phyloP scores from a whole-genome alignment of 2,329 filamentous ascomycete genomes.

The Exophiala phaeomuriformis region DNA sequence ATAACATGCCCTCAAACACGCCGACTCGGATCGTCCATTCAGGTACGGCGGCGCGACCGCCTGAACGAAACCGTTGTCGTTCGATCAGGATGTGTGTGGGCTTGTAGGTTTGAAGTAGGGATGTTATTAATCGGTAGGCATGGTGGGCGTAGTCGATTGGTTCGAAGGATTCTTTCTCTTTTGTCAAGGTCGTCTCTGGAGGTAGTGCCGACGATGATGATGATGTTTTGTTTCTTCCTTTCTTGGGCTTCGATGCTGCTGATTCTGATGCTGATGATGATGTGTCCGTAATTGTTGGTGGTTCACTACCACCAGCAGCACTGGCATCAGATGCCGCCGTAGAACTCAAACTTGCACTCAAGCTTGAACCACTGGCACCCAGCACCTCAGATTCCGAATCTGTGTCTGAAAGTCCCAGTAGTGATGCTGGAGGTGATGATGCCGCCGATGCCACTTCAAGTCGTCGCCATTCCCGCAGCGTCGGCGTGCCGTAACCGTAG shows the following conservation, averaged over 20 bases:
- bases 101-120: conserved; percentile 43
- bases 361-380: too few species aligned
- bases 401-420: too few species aligned
- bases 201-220: too few species aligned
- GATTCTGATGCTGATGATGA: too few species aligned
- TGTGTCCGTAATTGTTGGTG: too few species aligned
- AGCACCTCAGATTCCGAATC: too few species aligned
- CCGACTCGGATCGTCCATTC: conserved; percentile 83
- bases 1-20: conserved; percentile 72
- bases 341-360: too few species aligned
- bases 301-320: too few species aligned
- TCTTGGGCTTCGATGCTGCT: neutral
- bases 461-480: conserved; percentile 36
- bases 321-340: too few species aligned
- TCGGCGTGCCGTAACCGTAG: conserved; percentile 28
- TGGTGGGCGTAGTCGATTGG: conserved; percentile 48
- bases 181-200: too few species aligned
- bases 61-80: conserved; percentile 57
- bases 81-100: conserved; percentile 68
- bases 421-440: too few species aligned
- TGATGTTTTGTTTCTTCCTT: neutral
- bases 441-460: conserved; percentile 33
- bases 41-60: conserved; percentile 57
- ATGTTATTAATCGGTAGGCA: conserved; percentile 50
- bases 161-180: conserved; percentile 43